Percentiles rank a stretch among this genome's conserved stretches.
Conservation (phyloP, 306 rosid species). For the Corylus heterophylla region DNA sequence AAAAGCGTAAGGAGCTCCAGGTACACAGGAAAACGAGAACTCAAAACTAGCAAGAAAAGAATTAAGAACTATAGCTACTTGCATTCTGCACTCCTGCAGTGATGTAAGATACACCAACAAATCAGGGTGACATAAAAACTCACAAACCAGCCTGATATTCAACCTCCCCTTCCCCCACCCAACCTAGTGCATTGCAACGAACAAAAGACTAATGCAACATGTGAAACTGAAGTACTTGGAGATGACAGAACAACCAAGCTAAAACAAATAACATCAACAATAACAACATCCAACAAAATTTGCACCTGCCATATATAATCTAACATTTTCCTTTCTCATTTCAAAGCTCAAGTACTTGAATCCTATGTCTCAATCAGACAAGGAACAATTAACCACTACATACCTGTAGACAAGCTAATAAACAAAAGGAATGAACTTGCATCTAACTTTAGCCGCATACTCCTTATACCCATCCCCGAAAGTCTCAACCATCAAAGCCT, state of each 20-base stretch:
- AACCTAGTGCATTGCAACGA: neutral
- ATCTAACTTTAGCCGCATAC: slow-evolving; percentile 75
- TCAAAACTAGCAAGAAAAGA: neutral
- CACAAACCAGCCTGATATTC: too few relatives aligned
- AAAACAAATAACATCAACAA: neutral
- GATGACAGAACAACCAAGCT: neutral
- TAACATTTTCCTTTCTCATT: slow-evolving; percentile 12
- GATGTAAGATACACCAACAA: neutral
- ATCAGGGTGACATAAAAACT: too few relatives aligned
- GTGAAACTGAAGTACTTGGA: neutral
- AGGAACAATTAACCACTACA: slow-evolving; percentile 22
- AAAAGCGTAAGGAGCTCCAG: too few relatives aligned
- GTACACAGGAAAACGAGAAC: neutral
- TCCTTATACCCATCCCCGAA: slow-evolving; percentile 70
- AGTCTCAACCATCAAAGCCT: slow-evolving; percentile 87
- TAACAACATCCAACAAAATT: slow-evolving; percentile 7
- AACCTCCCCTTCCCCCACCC: too few relatives aligned
- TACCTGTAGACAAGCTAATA: slow-evolving; percentile 46
- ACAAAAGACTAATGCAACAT: neutral
- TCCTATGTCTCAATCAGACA: slow-evolving; percentile 12
- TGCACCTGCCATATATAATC: slow-evolving; percentile 9
- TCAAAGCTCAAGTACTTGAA: slow-evolving; percentile 32
- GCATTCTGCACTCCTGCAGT: neutral
- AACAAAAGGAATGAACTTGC: slow-evolving; percentile 80
- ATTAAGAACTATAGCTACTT: neutral